phyloP scores from a whole-genome alignment of 345 rosid genomes.

The Firmiana major region DNA sequence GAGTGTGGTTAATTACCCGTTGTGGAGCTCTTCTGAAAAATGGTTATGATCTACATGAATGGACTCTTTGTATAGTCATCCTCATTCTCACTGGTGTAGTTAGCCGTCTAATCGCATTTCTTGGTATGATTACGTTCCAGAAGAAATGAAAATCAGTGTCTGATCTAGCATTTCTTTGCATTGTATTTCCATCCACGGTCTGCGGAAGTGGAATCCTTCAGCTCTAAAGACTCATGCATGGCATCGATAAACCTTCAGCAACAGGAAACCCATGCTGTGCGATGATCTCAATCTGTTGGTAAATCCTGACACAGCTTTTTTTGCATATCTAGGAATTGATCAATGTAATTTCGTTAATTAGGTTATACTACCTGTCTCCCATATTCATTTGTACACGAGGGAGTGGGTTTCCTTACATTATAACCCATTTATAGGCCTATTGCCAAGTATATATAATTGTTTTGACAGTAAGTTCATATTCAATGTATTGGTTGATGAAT shows the following conservation, averaged over 20 bases:
- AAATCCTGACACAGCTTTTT: background rate
- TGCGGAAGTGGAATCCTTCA: background rate
- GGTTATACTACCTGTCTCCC: background rate
- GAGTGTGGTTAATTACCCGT: slow-evolving; percentile 89
- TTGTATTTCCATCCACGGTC: background rate
- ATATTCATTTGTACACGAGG: background rate
- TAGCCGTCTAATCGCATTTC: slow-evolving; percentile 52
- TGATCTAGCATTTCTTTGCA: background rate
- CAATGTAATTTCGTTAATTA: background rate
- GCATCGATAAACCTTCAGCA: background rate
- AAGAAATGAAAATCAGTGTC: slow-evolving; percentile 43
- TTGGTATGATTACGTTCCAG: slow-evolving; percentile 61
- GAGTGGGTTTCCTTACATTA: background rate
- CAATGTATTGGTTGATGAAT: background rate
- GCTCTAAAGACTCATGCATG: background rate
- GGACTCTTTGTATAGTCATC: slow-evolving; percentile 54
- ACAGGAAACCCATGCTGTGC: background rate
- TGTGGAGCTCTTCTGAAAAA: slow-evolving; percentile 55
- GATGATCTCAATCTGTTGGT: background rate
- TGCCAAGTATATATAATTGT: background rate
- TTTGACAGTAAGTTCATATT: background rate
- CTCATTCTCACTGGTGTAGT: slow-evolving; percentile 48
- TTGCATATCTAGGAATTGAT: background rate
- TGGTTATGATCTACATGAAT: slow-evolving; percentile 56
- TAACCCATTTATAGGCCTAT: background rate